Percentiles rank a stretch among this genome's conserved stretches.
These are phyloP conservation scores for Boletellus dicymbophilus DNA, from an alignment of 1,284 basidiomycete species.

Conservation along the genomic window DNA sequence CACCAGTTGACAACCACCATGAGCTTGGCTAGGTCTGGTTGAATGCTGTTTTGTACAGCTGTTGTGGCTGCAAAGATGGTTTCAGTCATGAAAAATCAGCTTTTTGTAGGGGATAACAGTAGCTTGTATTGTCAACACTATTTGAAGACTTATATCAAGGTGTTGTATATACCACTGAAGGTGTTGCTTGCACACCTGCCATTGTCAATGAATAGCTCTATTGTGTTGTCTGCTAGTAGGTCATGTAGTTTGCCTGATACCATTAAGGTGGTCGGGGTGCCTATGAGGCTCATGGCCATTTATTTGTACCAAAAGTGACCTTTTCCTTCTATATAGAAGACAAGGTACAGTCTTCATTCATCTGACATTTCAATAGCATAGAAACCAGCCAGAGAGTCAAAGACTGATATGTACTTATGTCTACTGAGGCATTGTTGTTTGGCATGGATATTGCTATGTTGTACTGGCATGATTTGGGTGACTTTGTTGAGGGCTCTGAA, in stretches of 20 bases:
- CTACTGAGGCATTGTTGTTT: not conserved
- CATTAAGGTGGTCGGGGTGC: not conserved
- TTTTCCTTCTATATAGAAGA: not conserved
- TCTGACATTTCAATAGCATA: not conserved
- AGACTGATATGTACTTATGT: not conserved
- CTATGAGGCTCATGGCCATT: not conserved
- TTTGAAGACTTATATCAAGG: not conserved
- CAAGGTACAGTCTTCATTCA: not conserved
- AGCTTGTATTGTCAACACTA: not conserved
- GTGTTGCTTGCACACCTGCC: not conserved
- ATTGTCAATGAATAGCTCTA: not conserved
- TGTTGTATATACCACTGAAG: not conserved
- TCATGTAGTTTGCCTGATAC: not conserved
- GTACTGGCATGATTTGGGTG: not conserved
- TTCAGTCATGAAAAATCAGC: not conserved
- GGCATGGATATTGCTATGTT: not conserved
- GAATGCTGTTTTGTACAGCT: not conserved
- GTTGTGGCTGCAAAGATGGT: not conserved
- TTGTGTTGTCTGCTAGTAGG: not conserved
- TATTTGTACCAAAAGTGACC: not conserved
- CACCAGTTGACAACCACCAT: not conserved
- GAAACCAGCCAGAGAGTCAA: not conserved
- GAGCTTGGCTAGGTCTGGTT: not conserved
- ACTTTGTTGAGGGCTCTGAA: not conserved
- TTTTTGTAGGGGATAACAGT: not conserved